Evolutionary conservation across 1,284 basidiomycete genomes (phyloP).

Genomic region (Neonothopanus nambi): DNA sequence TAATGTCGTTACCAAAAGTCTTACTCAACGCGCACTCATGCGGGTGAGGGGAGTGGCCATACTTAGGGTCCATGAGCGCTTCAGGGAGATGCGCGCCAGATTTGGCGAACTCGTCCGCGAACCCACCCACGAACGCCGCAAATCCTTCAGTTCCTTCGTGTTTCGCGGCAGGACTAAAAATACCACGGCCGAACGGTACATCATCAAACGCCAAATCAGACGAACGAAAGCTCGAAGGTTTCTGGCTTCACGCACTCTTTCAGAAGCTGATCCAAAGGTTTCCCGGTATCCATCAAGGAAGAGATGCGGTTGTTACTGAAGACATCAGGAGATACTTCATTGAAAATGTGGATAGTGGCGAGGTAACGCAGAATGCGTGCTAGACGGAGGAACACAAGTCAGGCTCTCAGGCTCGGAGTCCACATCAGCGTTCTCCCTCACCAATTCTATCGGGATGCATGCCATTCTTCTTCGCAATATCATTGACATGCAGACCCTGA

Average conservation of each 20-base stretch:
- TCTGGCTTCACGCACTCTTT: not conserved
- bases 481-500: constrained; percentile 35
- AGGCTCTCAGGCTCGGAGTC: no score
- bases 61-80: constrained; percentile 4
- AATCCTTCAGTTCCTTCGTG: not conserved
- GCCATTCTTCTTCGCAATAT: constrained; percentile 32
- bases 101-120: not conserved
- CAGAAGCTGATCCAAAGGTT: constrained; percentile 23
- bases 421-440: constrained; percentile 1
- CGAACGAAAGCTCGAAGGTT: not conserved
- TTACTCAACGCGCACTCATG: constrained; percentile 18
- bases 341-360: constrained; percentile 35
- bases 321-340: constrained; percentile 34
- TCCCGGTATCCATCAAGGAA: constrained; percentile 27
- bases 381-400: constrained; percentile 13
- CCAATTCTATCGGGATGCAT: constrained; percentile 35
- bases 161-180: not conserved
- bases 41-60: not conserved
- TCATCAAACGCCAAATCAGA: not conserved
- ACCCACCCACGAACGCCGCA: not conserved
- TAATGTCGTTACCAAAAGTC: constrained; percentile 10
- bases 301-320: constrained; percentile 39
- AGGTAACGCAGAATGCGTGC: constrained; percentile 36
- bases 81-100: not conserved
- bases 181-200: not conserved